Evolutionary conservation across 495 filamentous ascomycete genomes (phyloP), one percentile per base, ranked within the genome.

Genomic region (Penicillium flavigenum): DNA sequence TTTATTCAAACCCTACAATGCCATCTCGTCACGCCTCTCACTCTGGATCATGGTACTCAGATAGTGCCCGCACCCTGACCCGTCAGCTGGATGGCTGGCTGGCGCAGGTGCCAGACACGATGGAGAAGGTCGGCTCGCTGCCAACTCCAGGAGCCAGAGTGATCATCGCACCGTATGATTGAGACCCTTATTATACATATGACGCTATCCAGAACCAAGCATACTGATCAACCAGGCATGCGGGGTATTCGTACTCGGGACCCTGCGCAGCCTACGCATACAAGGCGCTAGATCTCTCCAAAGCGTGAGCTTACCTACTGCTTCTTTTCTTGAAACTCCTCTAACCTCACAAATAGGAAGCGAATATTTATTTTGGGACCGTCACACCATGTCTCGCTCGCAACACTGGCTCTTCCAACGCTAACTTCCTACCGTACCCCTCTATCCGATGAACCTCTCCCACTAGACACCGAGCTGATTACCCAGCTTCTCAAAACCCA

Each of bases 251-350:
- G 4, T 99, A 97, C 75, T 98, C 93, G 16, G 94, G 94, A 31
- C 85, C 91, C 27, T 91, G 91, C 60, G 93, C 95, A 49, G 94
- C 92, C 47, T 96, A 91, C 83, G 94, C 94, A 44, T 99, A 99
- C 76, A 93, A 90, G 69, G 81, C 85, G 4, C 85, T 95, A 53
- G 93, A 99, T 71, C 77, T 97, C 42, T 86, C 86, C 19, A 85
- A 85, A 60, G 88, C 88, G 88, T 90, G 72, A 73, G 79, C 47
- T 50, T 39, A 49, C 47, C 47, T 31, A 31, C 38, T 26, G 24
- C 49, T 10, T 34, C 26, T 27, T 11, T 49, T 6, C 26, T 24
- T 24, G 20, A 31, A 29, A 43, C 16, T 36, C 48, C 9, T 52
- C 56, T 63, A 50, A 65, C 29, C n/a, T 17, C 12, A 14, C 24